Conservation (phyloP, 345 rosid species). For the Linum lewisii region DNA sequence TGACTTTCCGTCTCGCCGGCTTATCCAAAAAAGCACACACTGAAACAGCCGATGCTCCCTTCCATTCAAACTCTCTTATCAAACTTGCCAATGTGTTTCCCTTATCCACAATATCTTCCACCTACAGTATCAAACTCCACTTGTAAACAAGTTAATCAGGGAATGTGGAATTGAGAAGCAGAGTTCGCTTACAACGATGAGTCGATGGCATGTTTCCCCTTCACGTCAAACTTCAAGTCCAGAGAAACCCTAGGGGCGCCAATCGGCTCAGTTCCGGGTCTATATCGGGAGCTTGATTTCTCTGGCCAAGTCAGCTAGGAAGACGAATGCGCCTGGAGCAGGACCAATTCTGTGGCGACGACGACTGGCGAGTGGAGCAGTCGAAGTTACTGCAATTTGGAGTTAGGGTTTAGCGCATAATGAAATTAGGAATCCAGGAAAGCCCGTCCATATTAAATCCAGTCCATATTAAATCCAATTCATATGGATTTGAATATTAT, state of each 20-base stretch:
- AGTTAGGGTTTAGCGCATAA: too few relatives aligned
- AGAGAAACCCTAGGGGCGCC: constrained; percentile 54
- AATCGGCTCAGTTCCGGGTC: constrained; percentile 51
- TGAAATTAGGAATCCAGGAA: too few relatives aligned
- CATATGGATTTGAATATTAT: too few relatives aligned
- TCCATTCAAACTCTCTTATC: constrained; percentile 41
- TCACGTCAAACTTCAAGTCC: constrained; percentile 56
- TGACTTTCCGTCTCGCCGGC: constrained; percentile 58
- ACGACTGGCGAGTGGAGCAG: constrained; percentile 44
- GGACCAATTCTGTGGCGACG: too few relatives aligned
- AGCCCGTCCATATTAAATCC: too few relatives aligned
- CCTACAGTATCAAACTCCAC: constrained; percentile 25
- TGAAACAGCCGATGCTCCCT: constrained; percentile 70
- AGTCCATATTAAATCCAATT: too few relatives aligned
- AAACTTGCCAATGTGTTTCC: constrained; percentile 60
- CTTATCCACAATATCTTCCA: constrained; percentile 91
- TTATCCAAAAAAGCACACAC: constrained; percentile 78
- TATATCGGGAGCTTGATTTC: constrained; percentile 53
- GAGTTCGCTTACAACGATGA: constrained; percentile 42
- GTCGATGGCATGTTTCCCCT: too few relatives aligned
- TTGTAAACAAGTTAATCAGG: too few relatives aligned
- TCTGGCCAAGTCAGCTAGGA: constrained; percentile 73
- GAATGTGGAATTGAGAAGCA: neutral
- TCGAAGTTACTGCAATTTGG: too few relatives aligned
- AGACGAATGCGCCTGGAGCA: constrained; percentile 76